A percentile compares a stretch with the other conserved stretches of the same genome.
Evolutionary conservation across 2,329 filamentous ascomycete genomes (phyloP).

Genomic region (Conoideocrella luteorostrata): DNA sequence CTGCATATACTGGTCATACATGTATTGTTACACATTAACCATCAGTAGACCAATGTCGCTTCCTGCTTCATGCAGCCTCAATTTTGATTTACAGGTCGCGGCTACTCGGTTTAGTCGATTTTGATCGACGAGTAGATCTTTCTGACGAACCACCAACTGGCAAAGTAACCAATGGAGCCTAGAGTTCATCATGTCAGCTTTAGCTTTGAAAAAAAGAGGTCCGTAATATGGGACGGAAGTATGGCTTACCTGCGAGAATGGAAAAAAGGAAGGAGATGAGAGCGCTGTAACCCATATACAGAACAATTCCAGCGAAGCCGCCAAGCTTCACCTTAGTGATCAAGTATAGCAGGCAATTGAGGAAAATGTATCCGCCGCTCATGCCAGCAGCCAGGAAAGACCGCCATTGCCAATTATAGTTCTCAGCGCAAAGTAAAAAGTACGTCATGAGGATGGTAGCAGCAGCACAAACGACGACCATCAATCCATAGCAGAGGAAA

Average conservation of each 20-base stretch:
- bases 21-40: constrained; percentile 20
- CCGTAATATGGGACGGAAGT: no score
- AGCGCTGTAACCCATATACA: constrained; percentile 90
- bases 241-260: constrained; percentile 76
- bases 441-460: constrained; percentile 94
- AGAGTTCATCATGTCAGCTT: constrained; percentile 3
- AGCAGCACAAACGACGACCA: constrained; percentile 90
- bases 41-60: no score
- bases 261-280: constrained; percentile 89
- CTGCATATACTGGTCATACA: constrained; percentile 23
- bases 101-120: constrained; percentile 84
- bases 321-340: constrained; percentile 80
- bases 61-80: no score
- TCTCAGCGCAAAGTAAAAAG: constrained; percentile 90
- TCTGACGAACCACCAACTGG: constrained; percentile 88
- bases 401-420: constrained; percentile 99
- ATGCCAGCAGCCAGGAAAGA: constrained; percentile 88
- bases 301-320: constrained; percentile 75
- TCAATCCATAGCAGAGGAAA: constrained; percentile 93
- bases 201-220: constrained; percentile 66
- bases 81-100: no score
- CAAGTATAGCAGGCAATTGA: constrained; percentile 88
- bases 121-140: constrained; percentile 98
- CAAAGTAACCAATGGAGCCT: constrained; percentile 95
- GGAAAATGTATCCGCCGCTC: constrained; percentile 85